Conservation (phyloP, 208 protist genomes). For the Crithidia brevicula region DNA sequence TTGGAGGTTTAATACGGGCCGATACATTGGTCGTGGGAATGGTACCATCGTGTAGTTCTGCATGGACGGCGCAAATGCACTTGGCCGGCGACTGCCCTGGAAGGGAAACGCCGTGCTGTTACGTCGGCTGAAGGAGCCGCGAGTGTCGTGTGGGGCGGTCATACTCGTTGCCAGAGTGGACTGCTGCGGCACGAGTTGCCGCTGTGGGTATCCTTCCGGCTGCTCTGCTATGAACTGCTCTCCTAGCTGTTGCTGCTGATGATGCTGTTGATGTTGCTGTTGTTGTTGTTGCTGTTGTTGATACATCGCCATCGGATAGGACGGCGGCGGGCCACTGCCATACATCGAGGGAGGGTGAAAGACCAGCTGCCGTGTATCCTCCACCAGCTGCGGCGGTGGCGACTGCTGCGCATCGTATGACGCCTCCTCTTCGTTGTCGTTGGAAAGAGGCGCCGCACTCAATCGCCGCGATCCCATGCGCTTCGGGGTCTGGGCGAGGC, state of each 20-base stretch:
- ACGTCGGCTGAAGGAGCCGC: not conserved
- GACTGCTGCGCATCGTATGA: too few relatives aligned
- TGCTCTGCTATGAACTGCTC: not conserved
- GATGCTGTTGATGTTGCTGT: not conserved
- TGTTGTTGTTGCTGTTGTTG: not conserved
- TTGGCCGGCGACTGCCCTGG: not conserved
- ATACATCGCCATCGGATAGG: too few relatives aligned
- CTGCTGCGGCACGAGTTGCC: not conserved
- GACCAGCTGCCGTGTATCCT: not conserved
- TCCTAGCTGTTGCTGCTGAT: not conserved
- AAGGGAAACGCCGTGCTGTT: not conserved
- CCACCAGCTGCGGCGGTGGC: too few relatives aligned
- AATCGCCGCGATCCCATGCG: not conserved
- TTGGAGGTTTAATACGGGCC: not conserved
- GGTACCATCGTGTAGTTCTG: not conserved
- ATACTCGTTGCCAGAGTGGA: not conserved
- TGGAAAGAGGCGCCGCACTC: too few relatives aligned
- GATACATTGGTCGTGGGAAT: not conserved
- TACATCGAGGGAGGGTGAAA: not conserved
- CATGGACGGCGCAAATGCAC: not conserved
- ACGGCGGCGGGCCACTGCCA: too few relatives aligned
- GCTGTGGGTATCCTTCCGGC: not conserved
- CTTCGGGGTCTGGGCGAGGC: not conserved
- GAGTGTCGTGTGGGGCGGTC: not conserved
- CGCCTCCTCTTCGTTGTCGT: not conserved